phyloP scores from a whole-genome alignment of 768 basidiomycete genomes.

The Tephrocybe sp. region DNA sequence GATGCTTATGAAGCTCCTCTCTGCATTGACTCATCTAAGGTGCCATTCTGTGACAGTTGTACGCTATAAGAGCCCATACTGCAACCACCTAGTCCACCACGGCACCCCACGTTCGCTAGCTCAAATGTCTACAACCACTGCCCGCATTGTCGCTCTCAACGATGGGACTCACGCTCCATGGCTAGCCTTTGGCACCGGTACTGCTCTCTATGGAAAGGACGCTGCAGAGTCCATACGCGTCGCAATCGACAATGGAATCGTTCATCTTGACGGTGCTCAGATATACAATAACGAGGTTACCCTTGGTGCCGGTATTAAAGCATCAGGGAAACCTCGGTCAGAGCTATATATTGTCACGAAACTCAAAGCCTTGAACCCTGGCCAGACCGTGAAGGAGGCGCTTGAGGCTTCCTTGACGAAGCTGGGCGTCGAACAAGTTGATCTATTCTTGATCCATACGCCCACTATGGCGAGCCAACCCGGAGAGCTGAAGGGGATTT shows the following conservation, averaged over 20 bases:
- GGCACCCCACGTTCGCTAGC: too few species aligned
- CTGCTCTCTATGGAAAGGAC: constrained; percentile 45
- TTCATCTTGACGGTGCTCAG: constrained; percentile 68
- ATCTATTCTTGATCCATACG: constrained; percentile 62
- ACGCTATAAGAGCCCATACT: too few species aligned
- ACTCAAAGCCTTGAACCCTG: constrained; percentile 37
- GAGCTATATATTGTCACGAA: constrained; percentile 66
- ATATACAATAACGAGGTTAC: constrained; percentile 53
- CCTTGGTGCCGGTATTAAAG: constrained; percentile 48
- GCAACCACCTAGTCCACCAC: too few species aligned
- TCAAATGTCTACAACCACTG: constrained; percentile 16
- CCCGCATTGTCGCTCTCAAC: constrained; percentile 45
- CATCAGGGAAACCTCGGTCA: constrained; percentile 49
- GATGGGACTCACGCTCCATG: constrained; percentile 52
- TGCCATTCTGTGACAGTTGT: too few species aligned
- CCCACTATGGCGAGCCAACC: constrained; percentile 31
- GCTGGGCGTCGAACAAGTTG: constrained; percentile 53
- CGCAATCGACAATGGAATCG: constrained; percentile 56
- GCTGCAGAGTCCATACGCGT: constrained; percentile 33
- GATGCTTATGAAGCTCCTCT: too few species aligned
- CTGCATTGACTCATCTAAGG: too few species aligned
- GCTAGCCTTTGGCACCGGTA: constrained; percentile 66
- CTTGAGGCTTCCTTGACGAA: constrained; percentile 53
- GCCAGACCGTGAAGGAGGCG: constrained; percentile 44
- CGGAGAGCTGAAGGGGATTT: constrained; percentile 47